Evolutionary conservation across 192 early-diverging fungal genomes (phyloP).

Genomic region (Coemansia sp.): DNA sequence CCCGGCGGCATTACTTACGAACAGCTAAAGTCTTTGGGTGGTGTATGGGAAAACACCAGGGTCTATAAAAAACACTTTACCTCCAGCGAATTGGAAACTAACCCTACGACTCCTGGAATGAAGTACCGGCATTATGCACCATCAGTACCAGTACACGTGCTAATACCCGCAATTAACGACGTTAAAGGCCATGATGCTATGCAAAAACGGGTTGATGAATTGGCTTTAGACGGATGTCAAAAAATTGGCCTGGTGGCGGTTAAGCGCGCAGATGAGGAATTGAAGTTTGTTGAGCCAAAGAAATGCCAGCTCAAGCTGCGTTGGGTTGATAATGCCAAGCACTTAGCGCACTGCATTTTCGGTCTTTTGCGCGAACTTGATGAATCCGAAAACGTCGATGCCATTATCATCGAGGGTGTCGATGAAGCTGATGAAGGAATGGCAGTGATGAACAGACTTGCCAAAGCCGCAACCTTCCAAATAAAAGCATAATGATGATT

Average conservation of each 20-base stretch:
- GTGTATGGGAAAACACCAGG: constrained; percentile 62
- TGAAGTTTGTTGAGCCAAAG: not conserved
- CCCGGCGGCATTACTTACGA: constrained; percentile 94
- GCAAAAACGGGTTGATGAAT: constrained; percentile 15
- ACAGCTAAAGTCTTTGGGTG: constrained; percentile 59
- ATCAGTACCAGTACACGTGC: constrained; percentile 78
- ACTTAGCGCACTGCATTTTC: constrained; percentile 84
- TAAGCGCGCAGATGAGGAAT: not conserved
- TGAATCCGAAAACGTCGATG: constrained; percentile 59
- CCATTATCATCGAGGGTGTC: constrained; percentile 92
- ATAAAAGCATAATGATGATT: not conserved
- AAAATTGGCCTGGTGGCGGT: constrained; percentile 19
- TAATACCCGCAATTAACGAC: constrained; percentile 42
- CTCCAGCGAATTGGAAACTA: constrained; percentile 66
- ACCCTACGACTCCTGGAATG: constrained; percentile 98
- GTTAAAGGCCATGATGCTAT: constrained; percentile 9
- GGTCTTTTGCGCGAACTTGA: constrained; percentile 78
- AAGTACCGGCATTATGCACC: constrained; percentile 99
- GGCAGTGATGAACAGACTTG: constrained; percentile 95
- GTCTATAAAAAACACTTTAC: constrained; percentile 83
- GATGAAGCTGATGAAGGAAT: constrained; percentile 83
- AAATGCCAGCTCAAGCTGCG: constrained; percentile 17
- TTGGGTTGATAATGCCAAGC: constrained; percentile 54
- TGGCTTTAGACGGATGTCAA: not conserved
- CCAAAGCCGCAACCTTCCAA: constrained; percentile 78